phyloP scores from a whole-genome alignment of 345 rosid species.

The Eucalyptus polyanthemos region DNA sequence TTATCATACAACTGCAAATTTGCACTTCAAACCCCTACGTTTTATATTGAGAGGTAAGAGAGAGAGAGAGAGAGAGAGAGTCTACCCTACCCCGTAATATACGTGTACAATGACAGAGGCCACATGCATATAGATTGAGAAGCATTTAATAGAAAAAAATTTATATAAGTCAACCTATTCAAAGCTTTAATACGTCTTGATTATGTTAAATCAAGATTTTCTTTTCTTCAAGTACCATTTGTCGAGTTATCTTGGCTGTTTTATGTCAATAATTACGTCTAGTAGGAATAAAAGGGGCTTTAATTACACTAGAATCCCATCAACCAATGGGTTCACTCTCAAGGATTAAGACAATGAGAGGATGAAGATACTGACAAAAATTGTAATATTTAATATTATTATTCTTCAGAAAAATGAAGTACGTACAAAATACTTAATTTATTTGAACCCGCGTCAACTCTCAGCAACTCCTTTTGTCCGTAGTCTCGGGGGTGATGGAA shows the following conservation, averaged over 20 bases:
- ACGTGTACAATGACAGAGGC: not conserved
- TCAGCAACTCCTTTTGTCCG: not conserved
- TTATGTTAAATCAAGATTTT: not conserved
- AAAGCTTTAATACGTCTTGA: not conserved
- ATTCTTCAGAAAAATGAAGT: not conserved
- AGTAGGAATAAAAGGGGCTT: not conserved
- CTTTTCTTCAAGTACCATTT: not conserved
- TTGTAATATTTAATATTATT: not conserved
- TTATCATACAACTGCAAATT: slow-evolving; percentile 8
- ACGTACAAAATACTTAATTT: not conserved
- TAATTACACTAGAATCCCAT: not conserved
- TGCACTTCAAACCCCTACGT: not conserved
- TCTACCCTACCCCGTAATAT: not conserved
- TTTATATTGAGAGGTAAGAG: not conserved
- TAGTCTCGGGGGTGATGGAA: not conserved
- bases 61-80: not conserved
- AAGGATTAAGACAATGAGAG: no score
- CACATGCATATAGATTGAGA: not conserved
- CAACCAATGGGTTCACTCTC: not conserved
- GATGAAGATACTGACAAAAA: not conserved
- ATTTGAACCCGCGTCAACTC: not conserved
- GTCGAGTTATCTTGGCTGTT: not conserved
- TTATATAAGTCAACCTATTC: not conserved
- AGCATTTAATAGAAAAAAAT: not conserved
- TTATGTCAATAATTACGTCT: not conserved